A percentile compares a stretch with the other conserved stretches of the same genome.
Evolutionary conservation across 805 yeast species (phyloP).

Genomic region (Nadsonia fulvescens): DNA sequence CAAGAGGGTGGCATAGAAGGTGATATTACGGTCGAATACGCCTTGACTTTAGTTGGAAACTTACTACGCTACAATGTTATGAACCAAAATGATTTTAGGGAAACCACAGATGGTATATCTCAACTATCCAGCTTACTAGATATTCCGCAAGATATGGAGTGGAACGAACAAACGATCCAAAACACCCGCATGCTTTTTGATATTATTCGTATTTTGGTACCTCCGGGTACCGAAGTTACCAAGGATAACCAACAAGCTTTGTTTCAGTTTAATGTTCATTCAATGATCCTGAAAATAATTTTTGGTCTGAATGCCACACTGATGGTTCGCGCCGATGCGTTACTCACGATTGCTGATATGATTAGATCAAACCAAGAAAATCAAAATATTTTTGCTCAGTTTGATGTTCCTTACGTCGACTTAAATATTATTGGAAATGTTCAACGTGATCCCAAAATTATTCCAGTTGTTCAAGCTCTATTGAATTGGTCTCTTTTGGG

Average conservation of each 20-base stretch:
- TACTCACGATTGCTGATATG: conserved; percentile 61
- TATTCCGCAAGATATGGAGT: conserved; percentile 41
- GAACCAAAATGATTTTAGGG: conserved; percentile 77
- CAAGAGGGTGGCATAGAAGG: conserved; percentile 85
- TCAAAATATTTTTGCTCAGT: conserved; percentile 54
- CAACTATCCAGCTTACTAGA: conserved; percentile 42
- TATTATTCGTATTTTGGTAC: conserved; percentile 53
- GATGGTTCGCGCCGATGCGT: conserved; percentile 45
- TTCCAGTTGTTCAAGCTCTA: conserved; percentile 61
- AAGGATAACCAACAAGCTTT: conserved; percentile 42
- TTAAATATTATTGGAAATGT: conserved; percentile 34
- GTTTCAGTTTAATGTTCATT: conserved; percentile 41
- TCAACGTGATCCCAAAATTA: conserved; percentile 18
- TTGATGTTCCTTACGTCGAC: conserved; percentile 86
- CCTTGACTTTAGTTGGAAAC: conserved; percentile 55
- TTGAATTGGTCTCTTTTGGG: conserved; percentile 67
- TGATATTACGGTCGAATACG: conserved; percentile 79
- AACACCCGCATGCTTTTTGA: conserved; percentile 54
- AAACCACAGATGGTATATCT: conserved; percentile 63
- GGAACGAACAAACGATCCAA: conserved; percentile 61
- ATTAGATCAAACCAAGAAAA: conserved; percentile 47
- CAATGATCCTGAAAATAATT: conserved; percentile 48
- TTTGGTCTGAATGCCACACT: conserved; percentile 49
- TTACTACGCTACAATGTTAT: conserved; percentile 68
- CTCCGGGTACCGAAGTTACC: conserved; percentile 54